Evolutionary conservation across 257 asterid species (phyloP), one percentile per base, ranked within the genome.

Genomic region (Nicotiana tomentosiformis): DNA sequence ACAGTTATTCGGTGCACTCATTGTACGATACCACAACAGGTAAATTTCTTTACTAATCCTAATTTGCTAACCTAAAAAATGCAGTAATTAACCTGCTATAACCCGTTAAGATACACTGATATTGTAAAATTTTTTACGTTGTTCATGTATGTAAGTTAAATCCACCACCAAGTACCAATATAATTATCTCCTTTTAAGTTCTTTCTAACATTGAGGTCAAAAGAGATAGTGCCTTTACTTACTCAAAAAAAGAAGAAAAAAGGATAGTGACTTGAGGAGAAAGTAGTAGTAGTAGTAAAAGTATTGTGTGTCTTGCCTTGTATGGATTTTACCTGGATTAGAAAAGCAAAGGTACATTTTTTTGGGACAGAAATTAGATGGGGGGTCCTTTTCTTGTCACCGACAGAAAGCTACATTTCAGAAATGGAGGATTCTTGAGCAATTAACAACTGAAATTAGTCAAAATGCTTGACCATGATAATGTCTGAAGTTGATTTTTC

Each of bases 321-420:
- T 51, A 76, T 26, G 26, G 39, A 51, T 26, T 26, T 26, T 74
- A 51, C 80, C 64, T 14, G 39, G 80, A 74, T 26, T 74, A 23
- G 39, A 12, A 11, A 72, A 49, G n/a, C 17, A 74, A 70, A 74
- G 30, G 14, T 18, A 30, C 30, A 43, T 67, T 11, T 72, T 43
- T 17, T 60, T 8, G 33, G 37, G 30, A 10, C n/a, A n/a, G 17
- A 30, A 76, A 57, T 57, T 10, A 18, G 51, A 43, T 39, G 26
- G 0, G 14, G 7, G 58, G 55, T 1, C 49, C 65, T 49, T 72
- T 69, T 79, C 12, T 23, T 56, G 29, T 32, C 74, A 15, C 82
- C 79, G 82, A 72, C 84, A 62, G 49, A 57, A 43, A 51, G 82
- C 20, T 80, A 3, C 30, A 76, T 57, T n/a, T 26, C 56, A 29